Evolutionary conservation across 495 filamentous ascomycete genomes (phyloP).

Genomic region (Neurospora hispaniola): DNA sequence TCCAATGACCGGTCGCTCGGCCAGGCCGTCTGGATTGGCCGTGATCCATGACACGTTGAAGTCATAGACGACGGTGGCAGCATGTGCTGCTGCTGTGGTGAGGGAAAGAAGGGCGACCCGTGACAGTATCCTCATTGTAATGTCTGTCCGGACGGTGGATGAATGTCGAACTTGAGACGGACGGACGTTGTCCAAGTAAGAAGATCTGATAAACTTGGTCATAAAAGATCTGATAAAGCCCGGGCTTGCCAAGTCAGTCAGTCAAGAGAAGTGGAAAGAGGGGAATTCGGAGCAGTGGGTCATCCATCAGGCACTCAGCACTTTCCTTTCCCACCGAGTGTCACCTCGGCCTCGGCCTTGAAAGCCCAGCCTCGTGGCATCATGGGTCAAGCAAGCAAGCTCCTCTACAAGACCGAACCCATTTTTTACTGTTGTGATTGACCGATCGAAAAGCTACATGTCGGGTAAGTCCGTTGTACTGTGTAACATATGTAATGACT

Average conservation of each 20-base stretch:
- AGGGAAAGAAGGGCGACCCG: constrained; percentile 6
- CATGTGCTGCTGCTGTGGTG: constrained; percentile 9
- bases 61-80: constrained; percentile 60
- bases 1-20: constrained; percentile 58
- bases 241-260: not conserved
- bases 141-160: not conserved
- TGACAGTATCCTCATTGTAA: not conserved
- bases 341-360: not conserved
- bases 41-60: constrained; percentile 74
- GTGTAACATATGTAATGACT: not conserved
- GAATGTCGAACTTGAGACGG: not conserved
- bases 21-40: constrained; percentile 67
- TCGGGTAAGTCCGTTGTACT: too few relatives aligned
- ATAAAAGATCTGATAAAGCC: not conserved
- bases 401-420: not conserved
- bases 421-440: not conserved
- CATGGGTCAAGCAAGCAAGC: not conserved
- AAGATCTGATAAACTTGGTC: not conserved
- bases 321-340: not conserved
- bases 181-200: too few relatives aligned
- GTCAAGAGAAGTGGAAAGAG: not conserved
- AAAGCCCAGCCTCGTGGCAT: not conserved
- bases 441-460: not conserved
- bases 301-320: not conserved
- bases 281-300: not conserved